Conservation (phyloP, 805 yeast genomes). For the Candida corydali region DNA sequence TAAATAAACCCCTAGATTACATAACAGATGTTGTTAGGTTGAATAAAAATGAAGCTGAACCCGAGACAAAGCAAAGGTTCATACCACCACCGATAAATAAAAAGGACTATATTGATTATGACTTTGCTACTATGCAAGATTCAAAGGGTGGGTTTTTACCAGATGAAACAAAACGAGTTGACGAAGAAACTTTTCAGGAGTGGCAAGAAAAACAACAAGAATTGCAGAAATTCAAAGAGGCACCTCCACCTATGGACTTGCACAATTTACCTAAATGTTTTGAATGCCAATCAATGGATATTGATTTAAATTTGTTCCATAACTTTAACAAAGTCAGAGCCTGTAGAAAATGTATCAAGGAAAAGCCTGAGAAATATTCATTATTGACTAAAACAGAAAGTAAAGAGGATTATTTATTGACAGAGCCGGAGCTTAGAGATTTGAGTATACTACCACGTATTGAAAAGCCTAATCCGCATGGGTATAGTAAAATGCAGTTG, state of each 20-base stretch:
- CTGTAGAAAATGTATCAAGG: constrained; percentile 72
- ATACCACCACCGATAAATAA: constrained; percentile 42
- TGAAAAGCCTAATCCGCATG: constrained; percentile 93
- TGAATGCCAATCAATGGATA: constrained; percentile 78
- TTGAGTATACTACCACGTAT: constrained; percentile 61
- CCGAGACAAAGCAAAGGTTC: constrained; percentile 11
- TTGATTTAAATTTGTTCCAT: constrained; percentile 67
- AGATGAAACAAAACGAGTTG: constrained; percentile 12
- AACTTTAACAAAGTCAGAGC: constrained; percentile 68
- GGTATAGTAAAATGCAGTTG: constrained; percentile 89
- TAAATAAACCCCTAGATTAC: constrained; percentile 32
- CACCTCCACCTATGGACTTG: constrained; percentile 70
- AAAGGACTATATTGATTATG: constrained; percentile 75
- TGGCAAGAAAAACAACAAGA: constrained; percentile 46
- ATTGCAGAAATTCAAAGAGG: constrained; percentile 40
- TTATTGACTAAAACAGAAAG: constrained; percentile 93
- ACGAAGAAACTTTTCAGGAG: constrained; percentile 32
- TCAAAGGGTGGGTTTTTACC: constrained; percentile 79
- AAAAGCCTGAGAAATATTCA: constrained; percentile 82
- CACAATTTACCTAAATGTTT: constrained; percentile 74
- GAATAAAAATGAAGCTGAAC: constrained; percentile 11
- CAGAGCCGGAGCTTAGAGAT: constrained; percentile 90
- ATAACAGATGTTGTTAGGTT: constrained; percentile 10
- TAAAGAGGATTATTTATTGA: constrained; percentile 82
- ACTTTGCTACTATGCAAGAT: constrained; percentile 87